Evolutionary conservation across 2,329 filamentous ascomycete genomes (phyloP).

Genomic region (Arthrobotrys megalospora): DNA sequence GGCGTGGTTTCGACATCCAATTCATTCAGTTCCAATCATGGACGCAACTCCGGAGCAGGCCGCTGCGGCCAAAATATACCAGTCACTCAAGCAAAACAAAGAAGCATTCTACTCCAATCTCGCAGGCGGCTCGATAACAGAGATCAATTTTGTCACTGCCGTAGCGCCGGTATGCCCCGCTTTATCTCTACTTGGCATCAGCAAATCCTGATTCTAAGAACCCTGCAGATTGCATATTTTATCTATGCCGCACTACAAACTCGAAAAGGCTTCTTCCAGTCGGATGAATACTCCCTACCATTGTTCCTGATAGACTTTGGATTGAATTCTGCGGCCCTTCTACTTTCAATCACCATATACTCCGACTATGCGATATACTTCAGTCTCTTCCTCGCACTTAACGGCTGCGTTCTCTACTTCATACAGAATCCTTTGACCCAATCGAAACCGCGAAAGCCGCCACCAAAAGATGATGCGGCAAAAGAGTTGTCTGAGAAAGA

Average conservation of each 20-base stretch:
- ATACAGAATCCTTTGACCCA: slow-evolving; percentile 68
- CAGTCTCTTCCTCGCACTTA: slow-evolving; percentile 80
- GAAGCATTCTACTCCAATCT: slow-evolving; percentile 96
- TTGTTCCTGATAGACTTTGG: slow-evolving; percentile 85
- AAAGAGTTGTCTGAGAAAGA: slow-evolving; percentile 50
- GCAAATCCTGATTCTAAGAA: slow-evolving; percentile 60
- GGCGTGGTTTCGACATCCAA: background rate
- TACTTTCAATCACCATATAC: slow-evolving; percentile 90
- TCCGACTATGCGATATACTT: slow-evolving; percentile 81
- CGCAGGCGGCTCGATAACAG: slow-evolving; percentile 83
- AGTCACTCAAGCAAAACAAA: slow-evolving; percentile 86
- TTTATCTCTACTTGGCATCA: background rate
- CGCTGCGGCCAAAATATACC: slow-evolving; percentile 58
- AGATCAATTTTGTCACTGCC: slow-evolving; percentile 88
- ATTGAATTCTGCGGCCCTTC: slow-evolving; percentile 84
- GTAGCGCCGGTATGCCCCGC: slow-evolving; percentile 82
- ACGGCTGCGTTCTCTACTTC: slow-evolving; percentile 76
- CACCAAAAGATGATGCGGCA: slow-evolving; percentile 65
- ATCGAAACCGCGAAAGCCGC: slow-evolving; percentile 67
- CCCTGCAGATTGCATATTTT: slow-evolving; percentile 79
- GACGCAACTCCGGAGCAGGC: slow-evolving; percentile 53
- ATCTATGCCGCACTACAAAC: slow-evolving; percentile 92
- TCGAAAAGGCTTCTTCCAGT: slow-evolving; percentile 85
- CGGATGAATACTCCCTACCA: slow-evolving; percentile 74
- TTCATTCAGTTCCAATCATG: slow-evolving; percentile 19